Base-by-base conservation (phyloP, 495 filamentous ascomycete species). In the Podospora tetraspora region DNA sequence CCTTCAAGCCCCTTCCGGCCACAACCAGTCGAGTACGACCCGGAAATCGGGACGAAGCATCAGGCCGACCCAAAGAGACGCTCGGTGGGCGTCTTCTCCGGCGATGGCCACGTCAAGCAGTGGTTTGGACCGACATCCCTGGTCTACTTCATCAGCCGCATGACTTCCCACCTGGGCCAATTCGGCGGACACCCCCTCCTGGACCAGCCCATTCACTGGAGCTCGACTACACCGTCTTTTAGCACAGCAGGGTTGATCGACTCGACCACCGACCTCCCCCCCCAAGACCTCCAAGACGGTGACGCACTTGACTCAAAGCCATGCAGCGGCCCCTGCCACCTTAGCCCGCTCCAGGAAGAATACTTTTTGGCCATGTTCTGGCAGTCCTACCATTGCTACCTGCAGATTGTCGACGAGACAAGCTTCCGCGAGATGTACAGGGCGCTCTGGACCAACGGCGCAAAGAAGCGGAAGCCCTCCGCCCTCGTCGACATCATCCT, bases 401-500 rank as follows among this genome's bases (percentile, higher is more conserved):
- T 76, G 30, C 66, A 68, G 10, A 79, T 87, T 7, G 57, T 87
- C 4, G 79, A 87, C 29, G 84, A 86, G 69, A 59, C 70, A 12
- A 75, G 82, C 19, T 85, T 87, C 67, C 79, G 74, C 61, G 74
- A 76, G 27, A 77, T 86, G 67, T 84, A 86, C 68, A 71, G 78
- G 7, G 82, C 83, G 16, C 75, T 87, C 3, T 84, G 81, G 81
- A 73, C 69, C 16, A 70, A 63, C 24, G 72, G 74, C 13, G 75
- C 70, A 3, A 70, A 70, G 13, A 67, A 66, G 8, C 79, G 85
- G 3, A 80, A 77, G 68, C 77, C 83, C 11, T 87, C 83, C 8
- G 80, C 85, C 6, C 78, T 87, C 1, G 83, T 84, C 12, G 85
- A 88, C 66, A 84, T 86, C 21, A 71, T 86, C 37, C 72, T 88